These are phyloP conservation scores for Acacia concinna DNA, from an alignment of 331 rosid genomes.

Conservation along the genomic window DNA sequence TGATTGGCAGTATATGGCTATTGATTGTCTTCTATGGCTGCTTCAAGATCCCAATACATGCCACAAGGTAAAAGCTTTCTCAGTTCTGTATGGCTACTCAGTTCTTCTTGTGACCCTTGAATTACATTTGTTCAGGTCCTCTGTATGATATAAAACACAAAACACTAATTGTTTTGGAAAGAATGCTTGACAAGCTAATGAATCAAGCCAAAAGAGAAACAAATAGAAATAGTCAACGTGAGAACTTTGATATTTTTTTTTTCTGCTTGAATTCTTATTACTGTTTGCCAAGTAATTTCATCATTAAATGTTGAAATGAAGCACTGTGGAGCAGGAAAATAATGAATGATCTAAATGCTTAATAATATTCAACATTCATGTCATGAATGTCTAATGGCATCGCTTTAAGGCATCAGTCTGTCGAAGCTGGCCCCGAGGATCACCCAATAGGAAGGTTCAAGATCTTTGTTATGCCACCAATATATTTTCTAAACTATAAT, in stretches of 20 bases:
- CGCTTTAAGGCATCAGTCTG: slow-evolving; percentile 3
- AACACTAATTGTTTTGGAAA: slow-evolving; percentile 5
- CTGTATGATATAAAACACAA: slow-evolving; percentile 10
- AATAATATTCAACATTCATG: neutral
- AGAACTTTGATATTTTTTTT: neutral
- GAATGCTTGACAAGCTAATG: slow-evolving; percentile 18
- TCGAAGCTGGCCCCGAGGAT: slow-evolving; percentile 2
- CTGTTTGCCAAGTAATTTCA: slow-evolving; percentile 6
- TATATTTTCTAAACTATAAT: slow-evolving; percentile 5
- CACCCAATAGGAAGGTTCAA: slow-evolving; percentile 5
- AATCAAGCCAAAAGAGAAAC: neutral
- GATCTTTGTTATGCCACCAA: neutral
- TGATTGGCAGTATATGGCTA: slow-evolving; percentile 99
- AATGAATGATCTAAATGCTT: slow-evolving; percentile 15
- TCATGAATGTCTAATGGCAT: slow-evolving; percentile 15
- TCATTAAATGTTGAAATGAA: slow-evolving; percentile 14
- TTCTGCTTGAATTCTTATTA: neutral
- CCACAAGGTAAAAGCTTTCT: slow-evolving; percentile 61
- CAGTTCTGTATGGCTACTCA: neutral
- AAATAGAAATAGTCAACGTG: neutral
- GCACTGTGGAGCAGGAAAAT: slow-evolving; percentile 10
- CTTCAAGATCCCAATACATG: slow-evolving; percentile 89
- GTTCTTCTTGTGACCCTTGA: neutral
- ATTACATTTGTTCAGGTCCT: slow-evolving; percentile 7
- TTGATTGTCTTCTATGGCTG: slow-evolving; percentile 96